phyloP scores from a whole-genome alignment of 169 alveolate genomes.

The Eimeria tenella region DNA sequence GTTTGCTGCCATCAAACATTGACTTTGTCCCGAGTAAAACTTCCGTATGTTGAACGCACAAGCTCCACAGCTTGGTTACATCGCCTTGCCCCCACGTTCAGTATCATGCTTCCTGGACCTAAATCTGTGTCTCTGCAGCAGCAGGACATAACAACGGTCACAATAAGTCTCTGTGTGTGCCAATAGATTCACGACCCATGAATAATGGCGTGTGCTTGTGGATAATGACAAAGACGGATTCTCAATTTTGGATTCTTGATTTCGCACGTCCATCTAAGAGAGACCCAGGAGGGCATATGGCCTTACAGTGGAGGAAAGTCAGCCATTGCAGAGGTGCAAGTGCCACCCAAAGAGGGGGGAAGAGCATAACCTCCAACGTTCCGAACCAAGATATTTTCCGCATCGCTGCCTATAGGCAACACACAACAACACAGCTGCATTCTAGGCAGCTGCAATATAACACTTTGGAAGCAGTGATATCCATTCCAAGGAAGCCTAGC shows the following conservation, averaged over 20 bases:
- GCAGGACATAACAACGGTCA: background rate
- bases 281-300: background rate
- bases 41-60: slow-evolving; percentile 2
- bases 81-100: slow-evolving; percentile 56
- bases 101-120: slow-evolving; percentile 66
- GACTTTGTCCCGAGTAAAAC: background rate
- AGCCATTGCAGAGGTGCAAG: slow-evolving; percentile 60
- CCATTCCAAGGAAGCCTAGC: too few species aligned
- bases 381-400: slow-evolving; percentile 38
- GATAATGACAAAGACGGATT: too few species aligned
- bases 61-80: slow-evolving; percentile 67
- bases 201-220: too few species aligned
- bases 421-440: background rate
- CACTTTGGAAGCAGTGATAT: too few species aligned
- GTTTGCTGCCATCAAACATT: background rate
- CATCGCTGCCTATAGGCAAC: slow-evolving; percentile 50
- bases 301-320: slow-evolving; percentile 62
- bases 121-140: slow-evolving; percentile 56
- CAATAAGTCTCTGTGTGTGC: too few species aligned
- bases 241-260: too few species aligned
- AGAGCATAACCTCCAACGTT: slow-evolving; percentile 58
- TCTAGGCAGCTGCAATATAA: background rate
- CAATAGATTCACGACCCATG: too few species aligned
- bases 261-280: too few species aligned
- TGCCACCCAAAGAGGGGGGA: slow-evolving; percentile 75